Conservation (phyloP, 371 early-diverging fungal genomes). For the Apophysomyces variabilis region DNA sequence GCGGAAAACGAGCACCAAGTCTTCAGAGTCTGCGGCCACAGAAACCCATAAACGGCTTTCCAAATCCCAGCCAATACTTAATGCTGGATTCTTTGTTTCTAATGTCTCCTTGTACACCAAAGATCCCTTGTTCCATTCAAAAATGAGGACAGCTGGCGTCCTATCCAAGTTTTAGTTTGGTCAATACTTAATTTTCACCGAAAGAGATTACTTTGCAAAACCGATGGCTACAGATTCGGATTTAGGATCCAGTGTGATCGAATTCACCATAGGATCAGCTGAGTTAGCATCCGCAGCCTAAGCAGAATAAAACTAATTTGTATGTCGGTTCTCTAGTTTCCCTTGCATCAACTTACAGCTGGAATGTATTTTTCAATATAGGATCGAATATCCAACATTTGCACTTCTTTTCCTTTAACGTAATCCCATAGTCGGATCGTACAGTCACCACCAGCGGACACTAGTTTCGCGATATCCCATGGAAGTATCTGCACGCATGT, state of each 20-base stretch:
- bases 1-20: conserved; percentile 23
- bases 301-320: background rate
- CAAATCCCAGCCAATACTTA: conserved; percentile 37
- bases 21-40: conserved; percentile 26
- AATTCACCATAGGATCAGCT: conserved; percentile 41
- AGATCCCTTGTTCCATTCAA: conserved; percentile 31
- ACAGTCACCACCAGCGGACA: conserved; percentile 92
- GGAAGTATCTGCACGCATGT: conserved; percentile 59
- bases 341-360: conserved; percentile 21
- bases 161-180: conserved; percentile 11
- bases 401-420: conserved; percentile 47
- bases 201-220: conserved; percentile 42
- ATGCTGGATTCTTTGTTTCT: conserved; percentile 31
- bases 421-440: conserved; percentile 82
- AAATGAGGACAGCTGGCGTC: conserved; percentile 38
- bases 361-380: conserved; percentile 52
- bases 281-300: conserved; percentile 49
- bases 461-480: conserved; percentile 54
- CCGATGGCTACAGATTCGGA: conserved; percentile 33
- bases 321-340: background rate
- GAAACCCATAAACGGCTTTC: conserved; percentile 38
- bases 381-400: conserved; percentile 44
- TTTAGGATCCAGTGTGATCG: conserved; percentile 25
- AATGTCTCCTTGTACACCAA: conserved; percentile 34
- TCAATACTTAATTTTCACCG: too few species aligned